Evolutionary conservation across 805 yeast species (phyloP).

Genomic region (Metschnikowia chrysomelidarum): DNA sequence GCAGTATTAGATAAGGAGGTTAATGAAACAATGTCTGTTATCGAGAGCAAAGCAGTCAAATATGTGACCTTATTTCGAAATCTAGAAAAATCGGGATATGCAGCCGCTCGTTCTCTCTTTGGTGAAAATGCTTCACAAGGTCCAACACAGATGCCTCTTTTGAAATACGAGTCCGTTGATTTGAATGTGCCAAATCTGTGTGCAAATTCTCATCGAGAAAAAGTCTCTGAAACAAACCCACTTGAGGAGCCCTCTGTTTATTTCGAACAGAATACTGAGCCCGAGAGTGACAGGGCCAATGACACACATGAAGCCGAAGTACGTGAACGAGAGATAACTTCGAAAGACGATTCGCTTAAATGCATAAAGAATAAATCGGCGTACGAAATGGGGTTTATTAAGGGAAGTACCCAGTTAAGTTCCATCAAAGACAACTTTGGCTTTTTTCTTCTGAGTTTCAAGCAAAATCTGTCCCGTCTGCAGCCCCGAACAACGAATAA

Average conservation of each 20-base stretch:
- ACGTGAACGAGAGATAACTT: too few relatives aligned
- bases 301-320: too few relatives aligned
- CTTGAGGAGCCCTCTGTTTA: too few relatives aligned
- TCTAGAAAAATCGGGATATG: constrained; percentile 38
- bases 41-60: constrained; percentile 48
- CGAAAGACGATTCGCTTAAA: too few relatives aligned
- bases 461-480: not conserved
- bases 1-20: constrained; percentile 37
- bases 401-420: constrained; percentile 31
- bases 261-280: too few relatives aligned
- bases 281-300: too few relatives aligned
- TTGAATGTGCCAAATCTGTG: too few relatives aligned
- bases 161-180: constrained; percentile 14
- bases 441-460: constrained; percentile 6
- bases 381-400: constrained; percentile 34
- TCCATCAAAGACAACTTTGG: constrained; percentile 19
- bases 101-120: constrained; percentile 30
- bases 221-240: too few relatives aligned
- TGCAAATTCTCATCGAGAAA: too few relatives aligned
- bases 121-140: too few relatives aligned
- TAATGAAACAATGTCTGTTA: constrained; percentile 45
- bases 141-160: too few relatives aligned
- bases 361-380: constrained; percentile 22
- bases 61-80: constrained; percentile 41
- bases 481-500: constrained; percentile 17